A percentile compares a stretch with the other conserved stretches of the same genome.
phyloP scores from a whole-genome alignment of 495 filamentous ascomycete species.

The Lentithecium fluviatile region DNA sequence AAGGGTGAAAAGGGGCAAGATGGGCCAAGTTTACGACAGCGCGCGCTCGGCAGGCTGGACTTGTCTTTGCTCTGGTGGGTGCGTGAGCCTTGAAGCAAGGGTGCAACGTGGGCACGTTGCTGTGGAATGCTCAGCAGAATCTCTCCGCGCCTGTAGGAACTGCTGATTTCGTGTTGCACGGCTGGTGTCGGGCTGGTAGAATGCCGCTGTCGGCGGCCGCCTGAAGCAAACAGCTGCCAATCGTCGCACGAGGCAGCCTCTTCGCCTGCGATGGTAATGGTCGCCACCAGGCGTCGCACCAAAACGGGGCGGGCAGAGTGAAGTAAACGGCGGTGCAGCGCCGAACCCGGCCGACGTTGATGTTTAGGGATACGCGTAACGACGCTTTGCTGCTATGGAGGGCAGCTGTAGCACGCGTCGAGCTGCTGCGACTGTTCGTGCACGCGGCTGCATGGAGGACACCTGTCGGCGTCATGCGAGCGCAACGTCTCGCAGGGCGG shows the following conservation, averaged over 20 bases:
- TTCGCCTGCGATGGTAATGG: conserved; percentile 2
- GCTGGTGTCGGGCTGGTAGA: conserved; percentile 15
- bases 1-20: conserved; percentile 7
- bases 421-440: too few relatives aligned
- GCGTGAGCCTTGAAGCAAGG: conserved; percentile 16
- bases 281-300: conserved; percentile 26
- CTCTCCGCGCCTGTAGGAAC: conserved; percentile 22
- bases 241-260: background rate
- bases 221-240: background rate
- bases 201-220: background rate
- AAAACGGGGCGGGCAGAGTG: conserved; percentile 24
- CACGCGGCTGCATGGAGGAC: conserved; percentile 16
- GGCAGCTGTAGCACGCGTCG: conserved; percentile 6
- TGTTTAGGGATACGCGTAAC: conserved; percentile 2
- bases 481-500: background rate
- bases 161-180: conserved; percentile 7
- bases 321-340: conserved; percentile 33
- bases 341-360: conserved; percentile 19
- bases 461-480: conserved; percentile 2
- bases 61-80: conserved; percentile 8
- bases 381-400: conserved; percentile 4
- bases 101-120: conserved; percentile 38
- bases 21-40: background rate
- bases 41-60: background rate
- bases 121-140: conserved; percentile 26